phyloP scores from a whole-genome alignment of 441 rosid genomes.

The Pelargonium cotyledonis region DNA sequence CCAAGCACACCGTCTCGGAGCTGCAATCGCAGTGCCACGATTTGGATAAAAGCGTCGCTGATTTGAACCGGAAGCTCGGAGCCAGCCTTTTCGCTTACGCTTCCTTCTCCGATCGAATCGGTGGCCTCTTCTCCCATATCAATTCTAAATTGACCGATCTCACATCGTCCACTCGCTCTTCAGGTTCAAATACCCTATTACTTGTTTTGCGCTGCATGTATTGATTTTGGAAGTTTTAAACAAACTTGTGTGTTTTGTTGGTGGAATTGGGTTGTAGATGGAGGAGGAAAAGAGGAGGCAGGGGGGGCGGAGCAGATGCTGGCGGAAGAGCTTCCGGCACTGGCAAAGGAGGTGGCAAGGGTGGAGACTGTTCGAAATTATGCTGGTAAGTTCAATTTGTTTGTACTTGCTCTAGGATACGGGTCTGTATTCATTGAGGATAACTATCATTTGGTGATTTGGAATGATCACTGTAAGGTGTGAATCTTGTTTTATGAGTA shows the following conservation, averaged over 20 bases:
- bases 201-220: too few relatives aligned
- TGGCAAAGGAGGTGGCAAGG: constrained; percentile 84
- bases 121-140: constrained; percentile 31
- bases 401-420: constrained; percentile 7
- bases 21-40: constrained; percentile 47
- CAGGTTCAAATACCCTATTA: constrained; percentile 17
- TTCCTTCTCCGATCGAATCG: constrained; percentile 55
- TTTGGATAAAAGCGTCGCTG: constrained; percentile 45
- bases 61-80: constrained; percentile 49
- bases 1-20: constrained; percentile 42
- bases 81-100: constrained; percentile 47
- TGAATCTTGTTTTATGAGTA: background rate
- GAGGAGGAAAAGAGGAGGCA: constrained; percentile 23
- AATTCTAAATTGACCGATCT: constrained; percentile 47
- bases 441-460: background rate
- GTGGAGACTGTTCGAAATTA: constrained; percentile 76
- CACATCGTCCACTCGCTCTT: constrained; percentile 32
- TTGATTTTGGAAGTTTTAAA: constrained; percentile 2
- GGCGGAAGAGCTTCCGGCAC: constrained; percentile 67
- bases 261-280: constrained; percentile 24
- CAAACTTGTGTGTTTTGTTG: constrained; percentile 1
- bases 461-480: background rate
- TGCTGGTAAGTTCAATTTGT: constrained; percentile 48
- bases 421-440: background rate
- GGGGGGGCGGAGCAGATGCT: constrained; percentile 30